Percentiles rank a stretch among this genome's conserved stretches.
phyloP scores from a whole-genome alignment of 495 filamentous ascomycete species.

The Penicillium bialowiezense region DNA sequence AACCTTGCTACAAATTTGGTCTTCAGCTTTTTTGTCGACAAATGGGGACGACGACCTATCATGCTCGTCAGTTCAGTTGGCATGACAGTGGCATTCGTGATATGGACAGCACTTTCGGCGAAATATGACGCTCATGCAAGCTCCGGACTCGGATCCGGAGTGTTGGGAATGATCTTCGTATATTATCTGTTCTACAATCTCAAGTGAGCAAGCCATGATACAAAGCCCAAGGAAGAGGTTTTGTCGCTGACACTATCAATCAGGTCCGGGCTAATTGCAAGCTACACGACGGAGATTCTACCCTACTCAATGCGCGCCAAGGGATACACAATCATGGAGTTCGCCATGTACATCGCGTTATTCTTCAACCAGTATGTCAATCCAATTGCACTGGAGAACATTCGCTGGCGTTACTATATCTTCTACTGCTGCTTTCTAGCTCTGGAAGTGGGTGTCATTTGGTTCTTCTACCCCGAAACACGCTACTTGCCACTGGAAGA shows the following conservation, averaged over 20 bases:
- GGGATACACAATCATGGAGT: conserved; percentile 64
- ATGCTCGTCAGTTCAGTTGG: conserved; percentile 21
- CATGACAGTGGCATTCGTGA: conserved; percentile 8
- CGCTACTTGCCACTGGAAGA: conserved; percentile 63
- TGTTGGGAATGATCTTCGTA: conserved; percentile 11
- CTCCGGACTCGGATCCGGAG: conserved; percentile 4
- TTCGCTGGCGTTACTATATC: conserved; percentile 61
- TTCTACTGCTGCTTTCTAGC: conserved; percentile 63
- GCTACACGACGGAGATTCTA: conserved; percentile 64
- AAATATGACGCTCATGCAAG: conserved; percentile 5
- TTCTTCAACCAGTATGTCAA: conserved; percentile 60
- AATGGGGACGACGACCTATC: conserved; percentile 55
- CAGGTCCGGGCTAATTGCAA: conserved; percentile 61
- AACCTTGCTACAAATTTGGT: conserved; percentile 38
- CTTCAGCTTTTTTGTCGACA: conserved; percentile 58
- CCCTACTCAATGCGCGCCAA: conserved; percentile 69
- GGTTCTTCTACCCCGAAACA: conserved; percentile 66
- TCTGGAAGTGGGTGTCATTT: conserved; percentile 57
- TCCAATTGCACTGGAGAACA: conserved; percentile 55
- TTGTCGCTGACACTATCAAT: not conserved
- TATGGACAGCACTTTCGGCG: conserved; percentile 9
- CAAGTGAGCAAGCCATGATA: too few species aligned
- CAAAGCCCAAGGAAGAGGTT: not conserved
- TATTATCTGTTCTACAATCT: conserved; percentile 13
- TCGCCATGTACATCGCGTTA: conserved; percentile 53